Base-by-base conservation (phyloP, 164 flowering plant genomes). In the Euptelea pleiosperma region DNA sequence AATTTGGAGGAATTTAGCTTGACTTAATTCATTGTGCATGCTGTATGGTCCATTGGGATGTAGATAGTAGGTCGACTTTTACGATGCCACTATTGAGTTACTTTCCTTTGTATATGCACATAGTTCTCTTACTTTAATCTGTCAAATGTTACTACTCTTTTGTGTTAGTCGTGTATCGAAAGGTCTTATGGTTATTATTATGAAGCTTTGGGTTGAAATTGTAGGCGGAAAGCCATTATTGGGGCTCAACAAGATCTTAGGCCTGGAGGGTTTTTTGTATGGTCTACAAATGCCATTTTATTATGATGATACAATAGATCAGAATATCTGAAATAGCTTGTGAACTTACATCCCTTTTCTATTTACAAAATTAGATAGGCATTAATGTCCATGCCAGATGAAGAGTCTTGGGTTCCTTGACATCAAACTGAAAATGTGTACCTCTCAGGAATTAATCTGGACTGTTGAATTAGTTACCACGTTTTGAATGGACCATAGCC, bases 261-360 rank as follows among this genome's bases (percentile, higher is more conserved):
- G 67, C 97, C 98, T 16, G 98, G 97, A 64, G 97, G 98, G 8
- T 81, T 70, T 67, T 93, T 93, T 54, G 66, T 89, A 30, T 93
- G 97, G 97, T 89, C 98, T 62, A 96, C 98, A n/a, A 41, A 87
- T 92, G 33, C 97, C 97, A 45, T 96, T 93, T 60, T 93, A 93
- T 69, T 86, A 76, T 10, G 60, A 78, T 36, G 84, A n/a, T 61
- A 77, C 78, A 29, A 80, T 75, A 61, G 79, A 89, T 60, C 65
- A 57, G 63, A 77, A 59, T 19, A 73, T 82, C 31, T 93, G 96
- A 97, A 83, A 86, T 16, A 75, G 98, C 84, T 52, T 62, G 87
- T 71, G 34, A 49, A 22, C 39, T 53, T 42, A 21, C 12, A 3
- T 31, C 54, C 31, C 16, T 51, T 60, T 33, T n/a, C n/a, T 18